Conservation (phyloP, 1,139 yeast genomes). For the Saccharomyces hybrid region DNA sequence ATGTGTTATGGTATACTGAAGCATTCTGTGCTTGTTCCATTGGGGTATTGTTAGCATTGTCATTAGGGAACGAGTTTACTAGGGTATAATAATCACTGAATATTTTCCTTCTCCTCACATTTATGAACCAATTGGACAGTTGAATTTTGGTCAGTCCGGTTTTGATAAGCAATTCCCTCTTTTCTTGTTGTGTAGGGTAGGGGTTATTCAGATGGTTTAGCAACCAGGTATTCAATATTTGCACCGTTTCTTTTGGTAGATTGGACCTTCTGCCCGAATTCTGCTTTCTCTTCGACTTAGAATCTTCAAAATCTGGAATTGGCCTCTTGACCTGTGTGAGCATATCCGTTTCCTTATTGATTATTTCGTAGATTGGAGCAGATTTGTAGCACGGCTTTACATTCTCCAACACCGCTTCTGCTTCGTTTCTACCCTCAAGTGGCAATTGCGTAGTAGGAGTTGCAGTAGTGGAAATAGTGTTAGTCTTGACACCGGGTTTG, state of each 20-base stretch:
- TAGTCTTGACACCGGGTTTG: neutral
- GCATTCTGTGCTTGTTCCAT: conserved; percentile 8
- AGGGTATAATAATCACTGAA: conserved; percentile 31
- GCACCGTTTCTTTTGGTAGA: conserved; percentile 84
- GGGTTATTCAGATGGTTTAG: conserved; percentile 83
- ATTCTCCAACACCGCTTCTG: neutral
- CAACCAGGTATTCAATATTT: conserved; percentile 74
- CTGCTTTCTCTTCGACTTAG: neutral
- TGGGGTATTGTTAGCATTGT: conserved; percentile 12
- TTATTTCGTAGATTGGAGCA: neutral
- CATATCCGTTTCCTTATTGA: neutral
- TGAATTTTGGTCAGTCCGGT: conserved; percentile 91
- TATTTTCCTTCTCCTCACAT: conserved; percentile 79
- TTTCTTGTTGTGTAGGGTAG: conserved; percentile 87
- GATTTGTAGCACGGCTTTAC: neutral
- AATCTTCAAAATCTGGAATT: neutral
- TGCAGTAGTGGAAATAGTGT: neutral
- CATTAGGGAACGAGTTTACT: neutral
- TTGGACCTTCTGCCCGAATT: conserved; percentile 46
- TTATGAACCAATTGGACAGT: too few relatives aligned
- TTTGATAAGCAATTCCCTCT: conserved; percentile 64
- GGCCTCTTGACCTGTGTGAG: neutral
- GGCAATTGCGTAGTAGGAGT: neutral
- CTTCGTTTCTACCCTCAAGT: neutral
- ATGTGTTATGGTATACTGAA: conserved; percentile 1